Base-by-base conservation (phyloP, 352 stramenopile genomes). In the Pythium folliculosum region DNA sequence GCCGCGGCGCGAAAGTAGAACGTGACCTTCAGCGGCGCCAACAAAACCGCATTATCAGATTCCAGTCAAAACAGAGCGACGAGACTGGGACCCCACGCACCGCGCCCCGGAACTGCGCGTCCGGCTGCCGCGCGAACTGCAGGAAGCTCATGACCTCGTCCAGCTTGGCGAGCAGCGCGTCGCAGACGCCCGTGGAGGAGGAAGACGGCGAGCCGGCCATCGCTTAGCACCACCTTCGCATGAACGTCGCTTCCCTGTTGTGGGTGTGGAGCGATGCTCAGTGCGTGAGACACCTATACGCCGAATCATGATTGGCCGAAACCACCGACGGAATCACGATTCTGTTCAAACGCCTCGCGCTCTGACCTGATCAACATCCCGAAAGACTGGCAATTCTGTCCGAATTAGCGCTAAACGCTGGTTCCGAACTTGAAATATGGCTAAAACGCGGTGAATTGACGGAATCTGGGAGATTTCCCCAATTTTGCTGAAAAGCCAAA, bases 81-180 rank as follows among this genome's bases (percentile, higher is more conserved):
- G 17, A 19, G 14, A n/a, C 40, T n/a, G 9, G 35, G 17, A n/a
- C 6, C 12, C 10, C 40, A 76, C 79, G 49, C 45, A 95, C 86
- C 35, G 81, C 81, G 50, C 86, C 84, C 14, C 69, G 75, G 66
- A 92, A 95, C 14, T 78, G 63, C 22, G 73, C 72, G 12, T 52
- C 69, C 8, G 75, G 69, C 1, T 79, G 71, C 67, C 71, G 80
- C 17, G 84, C 65, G 57, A 92, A 95, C 72, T 77, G 74, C 51
- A 95, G 62, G 67, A 92, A 95, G 76, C 86, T 83, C 84, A 95
- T 95, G 56, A 95, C 80, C 63, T 95, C 86, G 40, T 92, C 80
- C 23, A 95, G 77, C 63, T 93, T 95, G 59, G 80, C 84, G 71
- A 91, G 62, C 19, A 93, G 73, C 43, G 75, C 77, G 53, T 90